phyloP scores from a whole-genome alignment of 257 asterid genomes.

The Ajuga chamaepitys region DNA sequence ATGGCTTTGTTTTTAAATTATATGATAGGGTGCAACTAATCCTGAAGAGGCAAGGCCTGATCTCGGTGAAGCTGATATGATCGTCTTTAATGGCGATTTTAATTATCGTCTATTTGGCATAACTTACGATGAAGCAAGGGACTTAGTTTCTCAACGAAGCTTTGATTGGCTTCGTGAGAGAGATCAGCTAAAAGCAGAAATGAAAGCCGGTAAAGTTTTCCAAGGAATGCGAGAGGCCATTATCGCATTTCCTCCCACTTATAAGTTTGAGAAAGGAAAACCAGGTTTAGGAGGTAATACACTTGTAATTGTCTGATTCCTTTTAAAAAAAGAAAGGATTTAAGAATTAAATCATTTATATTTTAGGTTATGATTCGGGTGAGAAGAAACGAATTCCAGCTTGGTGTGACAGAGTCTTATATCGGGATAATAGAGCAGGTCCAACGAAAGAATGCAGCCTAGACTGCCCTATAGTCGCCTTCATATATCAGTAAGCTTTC shows the following conservation, averaged over 20 bases:
- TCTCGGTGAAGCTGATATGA: constrained; percentile 76
- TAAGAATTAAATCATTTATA: background rate
- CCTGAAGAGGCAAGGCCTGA: constrained; percentile 68
- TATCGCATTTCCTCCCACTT: constrained; percentile 83
- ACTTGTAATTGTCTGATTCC: too few species aligned
- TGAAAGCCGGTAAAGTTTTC: constrained; percentile 89
- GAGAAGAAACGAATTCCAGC: constrained; percentile 96
- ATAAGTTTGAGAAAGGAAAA: constrained; percentile 88
- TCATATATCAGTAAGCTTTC: constrained; percentile 52
- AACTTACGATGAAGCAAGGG: constrained; percentile 87
- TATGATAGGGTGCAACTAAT: constrained; percentile 37
- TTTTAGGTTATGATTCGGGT: constrained; percentile 85
- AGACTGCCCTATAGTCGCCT: constrained; percentile 69
- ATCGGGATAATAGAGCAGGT: constrained; percentile 52
- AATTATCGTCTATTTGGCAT: constrained; percentile 92
- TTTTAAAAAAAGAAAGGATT: background rate
- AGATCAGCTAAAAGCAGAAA: constrained; percentile 80
- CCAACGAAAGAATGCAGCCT: constrained; percentile 54
- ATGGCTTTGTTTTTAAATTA: background rate
- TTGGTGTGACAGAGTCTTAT: constrained; percentile 87
- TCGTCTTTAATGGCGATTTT: constrained; percentile 74
- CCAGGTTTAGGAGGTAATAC: constrained; percentile 87
- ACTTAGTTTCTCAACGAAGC: constrained; percentile 86
- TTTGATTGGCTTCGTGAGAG: constrained; percentile 98
- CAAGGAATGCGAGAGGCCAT: constrained; percentile 94